A percentile compares a stretch with the other conserved stretches of the same genome.
Evolutionary conservation across 2,329 filamentous ascomycete genomes (phyloP).

Genomic region (Pyrenophora graminea): DNA sequence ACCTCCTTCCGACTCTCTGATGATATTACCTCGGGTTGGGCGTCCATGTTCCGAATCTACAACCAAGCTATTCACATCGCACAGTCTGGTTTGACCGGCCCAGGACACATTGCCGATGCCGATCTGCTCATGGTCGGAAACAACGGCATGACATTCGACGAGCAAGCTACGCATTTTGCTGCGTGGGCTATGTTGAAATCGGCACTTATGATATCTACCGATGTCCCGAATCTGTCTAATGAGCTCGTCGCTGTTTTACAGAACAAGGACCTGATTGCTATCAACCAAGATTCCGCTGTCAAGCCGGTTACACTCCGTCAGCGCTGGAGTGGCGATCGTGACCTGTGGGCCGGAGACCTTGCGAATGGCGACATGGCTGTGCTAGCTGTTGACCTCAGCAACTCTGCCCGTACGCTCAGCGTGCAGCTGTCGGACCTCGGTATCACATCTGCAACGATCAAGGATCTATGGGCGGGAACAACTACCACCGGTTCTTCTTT

Average conservation of each 20-base stretch:
- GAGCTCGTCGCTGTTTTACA: conserved; percentile 21
- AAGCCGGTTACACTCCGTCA: conserved; percentile 26
- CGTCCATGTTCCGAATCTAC: conserved; percentile 24
- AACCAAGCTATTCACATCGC: conserved; percentile 27
- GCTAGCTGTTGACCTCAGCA: conserved; percentile 25
- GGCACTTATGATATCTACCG: conserved; percentile 26
- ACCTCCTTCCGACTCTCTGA: conserved; percentile 27
- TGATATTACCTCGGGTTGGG: conserved; percentile 21
- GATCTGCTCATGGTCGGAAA: conserved; percentile 27
- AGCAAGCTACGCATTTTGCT: conserved; percentile 29
- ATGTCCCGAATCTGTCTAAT: conserved; percentile 16
- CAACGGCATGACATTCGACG: conserved; percentile 23
- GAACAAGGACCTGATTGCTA: conserved; percentile 26
- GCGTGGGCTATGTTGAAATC: conserved; percentile 30
- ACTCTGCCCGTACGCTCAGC: conserved; percentile 16
- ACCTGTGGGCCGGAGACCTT: conserved; percentile 26
- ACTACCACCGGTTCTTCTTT: conserved; percentile 12
- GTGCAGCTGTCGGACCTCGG: conserved; percentile 20
- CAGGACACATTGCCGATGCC: conserved; percentile 26
- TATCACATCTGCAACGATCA: conserved; percentile 23
- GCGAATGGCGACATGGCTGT: conserved; percentile 27
- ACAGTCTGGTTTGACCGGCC: conserved; percentile 18
- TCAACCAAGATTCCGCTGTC: conserved; percentile 26
- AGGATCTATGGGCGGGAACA: conserved; percentile 23
- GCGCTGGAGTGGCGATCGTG: conserved; percentile 23